Conservation (phyloP, 768 basidiomycete genomes). For the Leccinellum albellum region DNA sequence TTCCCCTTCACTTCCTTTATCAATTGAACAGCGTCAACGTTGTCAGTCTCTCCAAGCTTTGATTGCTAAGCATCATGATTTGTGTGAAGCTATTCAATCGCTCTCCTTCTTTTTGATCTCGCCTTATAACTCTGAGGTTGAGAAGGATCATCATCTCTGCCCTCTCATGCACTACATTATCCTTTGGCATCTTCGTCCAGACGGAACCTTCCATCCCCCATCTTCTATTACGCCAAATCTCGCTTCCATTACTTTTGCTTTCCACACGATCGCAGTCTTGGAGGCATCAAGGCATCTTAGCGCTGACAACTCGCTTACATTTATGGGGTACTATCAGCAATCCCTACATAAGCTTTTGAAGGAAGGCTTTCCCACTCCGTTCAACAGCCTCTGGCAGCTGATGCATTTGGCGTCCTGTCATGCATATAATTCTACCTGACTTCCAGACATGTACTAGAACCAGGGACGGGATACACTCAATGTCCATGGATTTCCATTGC, state of each 20-base stretch:
- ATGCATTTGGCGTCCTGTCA: not conserved
- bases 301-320: too few relatives aligned
- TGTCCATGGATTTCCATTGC: not conserved
- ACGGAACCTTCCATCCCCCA: not conserved
- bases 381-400: not conserved
- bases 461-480: not conserved
- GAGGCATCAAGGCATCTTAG: too few relatives aligned
- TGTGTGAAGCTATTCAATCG: not conserved
- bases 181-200: not conserved
- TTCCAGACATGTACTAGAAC: constrained; percentile 4
- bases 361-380: not conserved
- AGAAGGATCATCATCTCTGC: not conserved
- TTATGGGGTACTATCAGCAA: not conserved
- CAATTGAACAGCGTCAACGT: not conserved
- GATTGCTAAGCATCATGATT: too few relatives aligned
- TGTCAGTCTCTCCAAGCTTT: too few relatives aligned
- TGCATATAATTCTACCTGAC: not conserved
- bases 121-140: not conserved
- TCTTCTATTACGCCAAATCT: not conserved
- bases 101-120: not conserved
- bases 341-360: not conserved
- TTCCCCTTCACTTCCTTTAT: not conserved
- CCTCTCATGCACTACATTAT: not conserved
- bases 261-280: not conserved
- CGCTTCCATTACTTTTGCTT: not conserved